phyloP scores from a whole-genome alignment of 305 asterid genomes.

The Ruellia speciosa region DNA sequence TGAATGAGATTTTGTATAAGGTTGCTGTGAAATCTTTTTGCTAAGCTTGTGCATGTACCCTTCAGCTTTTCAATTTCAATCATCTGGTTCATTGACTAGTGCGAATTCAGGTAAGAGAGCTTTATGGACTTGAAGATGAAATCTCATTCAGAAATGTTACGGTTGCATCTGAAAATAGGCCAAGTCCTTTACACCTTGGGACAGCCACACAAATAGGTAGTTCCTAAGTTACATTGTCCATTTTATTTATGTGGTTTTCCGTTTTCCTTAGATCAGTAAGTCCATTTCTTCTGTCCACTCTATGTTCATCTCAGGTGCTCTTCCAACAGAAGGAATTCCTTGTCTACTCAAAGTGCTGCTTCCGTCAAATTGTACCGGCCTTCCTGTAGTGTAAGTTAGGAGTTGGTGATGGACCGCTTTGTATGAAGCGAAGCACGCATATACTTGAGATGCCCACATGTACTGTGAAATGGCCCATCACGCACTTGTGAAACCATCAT shows the following conservation, averaged over 20 bases:
- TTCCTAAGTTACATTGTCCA: conserved; percentile 17
- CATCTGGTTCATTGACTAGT: conserved; percentile 20
- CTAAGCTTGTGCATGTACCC: background rate
- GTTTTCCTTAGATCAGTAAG: background rate
- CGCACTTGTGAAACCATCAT: too few species aligned
- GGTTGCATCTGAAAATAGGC: conserved; percentile 75
- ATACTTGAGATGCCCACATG: too few species aligned
- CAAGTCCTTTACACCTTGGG: conserved; percentile 82
- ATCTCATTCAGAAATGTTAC: conserved; percentile 74
- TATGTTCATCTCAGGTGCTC: conserved; percentile 50
- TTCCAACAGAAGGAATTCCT: conserved; percentile 98
- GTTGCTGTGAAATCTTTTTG: conserved; percentile 30
- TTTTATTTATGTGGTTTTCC: background rate
- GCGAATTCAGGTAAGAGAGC: conserved; percentile 71
- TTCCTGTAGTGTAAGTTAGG: conserved; percentile 70
- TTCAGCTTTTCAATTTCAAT: conserved; percentile 11
- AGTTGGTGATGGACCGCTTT: conserved; percentile 13
- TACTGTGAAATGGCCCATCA: too few species aligned
- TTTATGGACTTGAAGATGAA: conserved; percentile 76
- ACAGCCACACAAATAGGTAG: conserved; percentile 98
- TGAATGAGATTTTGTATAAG: conserved; percentile 63
- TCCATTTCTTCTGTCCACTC: background rate
- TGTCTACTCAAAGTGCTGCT: conserved; percentile 82
- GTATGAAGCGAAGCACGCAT: background rate
- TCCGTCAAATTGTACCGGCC: conserved; percentile 78